Evolutionary conservation across 1,284 basidiomycete species (phyloP), one percentile per base, ranked within the genome.

Genomic region (Bjerkandera adusta): DNA sequence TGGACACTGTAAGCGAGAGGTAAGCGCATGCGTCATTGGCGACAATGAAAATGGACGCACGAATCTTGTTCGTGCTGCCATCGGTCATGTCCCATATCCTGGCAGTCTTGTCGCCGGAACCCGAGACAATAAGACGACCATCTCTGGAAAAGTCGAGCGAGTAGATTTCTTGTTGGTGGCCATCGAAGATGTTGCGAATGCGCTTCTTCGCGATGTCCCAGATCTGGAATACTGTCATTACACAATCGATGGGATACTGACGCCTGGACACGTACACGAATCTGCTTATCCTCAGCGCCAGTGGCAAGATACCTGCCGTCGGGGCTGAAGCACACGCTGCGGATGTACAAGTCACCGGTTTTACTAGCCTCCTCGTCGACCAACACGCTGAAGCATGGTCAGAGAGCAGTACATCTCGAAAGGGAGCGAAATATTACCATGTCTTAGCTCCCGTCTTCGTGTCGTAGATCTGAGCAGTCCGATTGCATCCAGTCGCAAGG

Each of bases 401-500:
- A 21, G n/a, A 40, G 29, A 22, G 3, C n/a, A n/a, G n/a, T n/a
- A n/a, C 2, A 34, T 45, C 24, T 25, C 16, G 16, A 25, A 39
- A n/a, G 39, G 21, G 22, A 5, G 5, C 16, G 6, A 12, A n/a
- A 6, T 69, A 72, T 52, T 54, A 89, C 87, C 87, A 90, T 26
- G 82, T 86, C 69, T 90, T 90, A 1, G 65, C 67, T 4, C 93
- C 92, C 1, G 89, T 90, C 70, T 88, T 87, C 20, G 88, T 88
- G 63, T 95, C 89, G 63, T 88, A 95, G 55, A 97, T 91, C 64
- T 94, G 92, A 5, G 92, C 91, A 0, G 85, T 88, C 30, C 89
- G 75, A 68, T 96, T 95, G 71, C 92, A 96, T 4, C 92, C 93
- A 0, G 92, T 95, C 5, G 92, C 93, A 16, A 97, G 74, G 56